phyloP scores from a whole-genome alignment of 2,329 filamentous ascomycete genomes.

The Fusarium kyushuense region DNA sequence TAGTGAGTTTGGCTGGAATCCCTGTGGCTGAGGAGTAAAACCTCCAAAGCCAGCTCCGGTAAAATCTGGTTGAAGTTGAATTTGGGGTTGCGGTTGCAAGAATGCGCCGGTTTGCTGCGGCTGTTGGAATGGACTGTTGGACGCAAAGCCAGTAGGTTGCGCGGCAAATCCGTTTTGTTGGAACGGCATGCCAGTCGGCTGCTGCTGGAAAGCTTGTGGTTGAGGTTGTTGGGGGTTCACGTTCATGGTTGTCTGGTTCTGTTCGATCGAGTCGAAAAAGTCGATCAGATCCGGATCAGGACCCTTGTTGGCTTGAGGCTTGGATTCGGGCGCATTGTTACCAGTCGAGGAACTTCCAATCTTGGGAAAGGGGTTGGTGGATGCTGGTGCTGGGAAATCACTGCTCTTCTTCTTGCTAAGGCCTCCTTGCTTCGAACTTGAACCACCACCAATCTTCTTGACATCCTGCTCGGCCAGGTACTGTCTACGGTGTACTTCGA shows the following conservation, averaged over 20 bases:
- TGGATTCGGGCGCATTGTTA: slow-evolving; percentile 53
- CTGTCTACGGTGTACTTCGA: slow-evolving; percentile 91
- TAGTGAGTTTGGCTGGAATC: slow-evolving; percentile 66
- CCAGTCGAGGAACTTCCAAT: slow-evolving; percentile 49
- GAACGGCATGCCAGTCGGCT: slow-evolving; percentile 45
- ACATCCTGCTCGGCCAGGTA: slow-evolving; percentile 90
- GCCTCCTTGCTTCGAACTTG: slow-evolving; percentile 48
- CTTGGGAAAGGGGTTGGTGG: slow-evolving; percentile 59
- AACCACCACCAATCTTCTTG: slow-evolving; percentile 63
- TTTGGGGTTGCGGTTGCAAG: slow-evolving; percentile 51
- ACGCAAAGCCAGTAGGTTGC: slow-evolving; percentile 50
- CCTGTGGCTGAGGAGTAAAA: slow-evolving; percentile 73
- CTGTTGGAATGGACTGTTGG: slow-evolving; percentile 54
- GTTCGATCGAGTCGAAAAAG: slow-evolving; percentile 94
- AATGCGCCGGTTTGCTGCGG: slow-evolving; percentile 44
- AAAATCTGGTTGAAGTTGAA: slow-evolving; percentile 62
- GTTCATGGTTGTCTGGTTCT: slow-evolving; percentile 81
- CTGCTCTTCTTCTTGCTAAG: slow-evolving; percentile 53
- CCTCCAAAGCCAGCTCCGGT: slow-evolving; percentile 86
- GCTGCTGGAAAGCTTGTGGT: slow-evolving; percentile 52
- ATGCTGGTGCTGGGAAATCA: slow-evolving; percentile 55
- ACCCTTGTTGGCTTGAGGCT: slow-evolving; percentile 67
- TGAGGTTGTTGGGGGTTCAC: slow-evolving; percentile 54
- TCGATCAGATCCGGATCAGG: slow-evolving; percentile 86
- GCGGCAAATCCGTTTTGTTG: slow-evolving; percentile 46